phyloP scores from a whole-genome alignment of 2,329 filamentous ascomycete genomes.

The Davidsoniella eucalypti region DNA sequence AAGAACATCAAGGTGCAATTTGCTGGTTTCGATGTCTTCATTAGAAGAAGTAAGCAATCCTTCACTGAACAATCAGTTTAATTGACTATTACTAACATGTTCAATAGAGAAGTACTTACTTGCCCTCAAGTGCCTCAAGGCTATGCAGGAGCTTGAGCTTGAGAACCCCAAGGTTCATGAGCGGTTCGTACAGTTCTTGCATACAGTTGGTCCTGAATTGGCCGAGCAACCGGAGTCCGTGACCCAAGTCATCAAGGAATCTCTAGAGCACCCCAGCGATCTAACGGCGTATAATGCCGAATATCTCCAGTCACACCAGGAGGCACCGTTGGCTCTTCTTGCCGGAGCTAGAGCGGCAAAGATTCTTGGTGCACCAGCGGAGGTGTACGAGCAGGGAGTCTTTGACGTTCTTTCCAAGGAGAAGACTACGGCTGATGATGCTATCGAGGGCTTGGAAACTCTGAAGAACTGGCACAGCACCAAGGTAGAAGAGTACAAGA shows the following conservation, averaged over 20 bases:
- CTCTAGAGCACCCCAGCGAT: slow-evolving; percentile 35
- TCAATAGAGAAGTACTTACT: slow-evolving; percentile 65
- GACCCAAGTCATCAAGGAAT: slow-evolving; percentile 47
- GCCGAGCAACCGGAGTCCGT: slow-evolving; percentile 49
- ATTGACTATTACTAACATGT: background rate
- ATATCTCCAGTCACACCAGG: slow-evolving; percentile 45
- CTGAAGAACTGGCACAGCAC: slow-evolving; percentile 33
- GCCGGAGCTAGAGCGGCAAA: slow-evolving; percentile 44
- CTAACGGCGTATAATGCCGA: slow-evolving; percentile 49
- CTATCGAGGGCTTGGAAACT: slow-evolving; percentile 27
- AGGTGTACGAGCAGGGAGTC: slow-evolving; percentile 45
- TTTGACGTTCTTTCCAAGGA: slow-evolving; percentile 37
- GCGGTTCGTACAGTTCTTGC: slow-evolving; percentile 54
- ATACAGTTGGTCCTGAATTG: slow-evolving; percentile 37
- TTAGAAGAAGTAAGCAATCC: slow-evolving; percentile 54
- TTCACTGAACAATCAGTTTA: too few relatives aligned
- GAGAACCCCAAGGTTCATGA: slow-evolving; percentile 59
- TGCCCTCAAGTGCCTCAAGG: slow-evolving; percentile 70
- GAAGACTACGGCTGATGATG: slow-evolving; percentile 37
- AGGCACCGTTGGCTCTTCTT: slow-evolving; percentile 45
- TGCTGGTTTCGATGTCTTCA: slow-evolving; percentile 77
- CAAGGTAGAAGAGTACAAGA: slow-evolving; percentile 31
- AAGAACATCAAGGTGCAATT: slow-evolving; percentile 68
- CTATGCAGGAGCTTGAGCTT: slow-evolving; percentile 51
- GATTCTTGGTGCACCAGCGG: slow-evolving; percentile 37